Base-by-base conservation (phyloP, 768 basidiomycete species). In the Lactarius vividus region DNA sequence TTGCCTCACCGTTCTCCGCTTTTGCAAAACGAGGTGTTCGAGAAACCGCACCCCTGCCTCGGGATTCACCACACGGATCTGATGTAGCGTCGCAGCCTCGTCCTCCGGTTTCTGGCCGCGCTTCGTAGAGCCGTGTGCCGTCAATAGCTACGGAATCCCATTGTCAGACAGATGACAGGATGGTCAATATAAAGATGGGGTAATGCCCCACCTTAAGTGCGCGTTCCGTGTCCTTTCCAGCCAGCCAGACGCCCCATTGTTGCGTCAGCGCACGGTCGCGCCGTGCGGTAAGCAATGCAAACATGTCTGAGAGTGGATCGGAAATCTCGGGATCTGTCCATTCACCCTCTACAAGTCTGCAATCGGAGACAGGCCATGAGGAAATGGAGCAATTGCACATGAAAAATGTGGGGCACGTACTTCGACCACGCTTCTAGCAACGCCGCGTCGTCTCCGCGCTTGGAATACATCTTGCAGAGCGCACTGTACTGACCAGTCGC, bases 171-270 rank as follows among this genome's bases (percentile, higher is more conserved):
- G 44, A n/a, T 46, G 44, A n/a, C 44, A n/a, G 44, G 10, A 23
- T 23, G 11, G 9, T 39, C 37, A 16, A 39, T 39, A 39, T 39
- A 5, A 39, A 37, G 6, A 16, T 44, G 42, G 42, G 44, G 44
- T 55, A 54, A 8, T 26, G 46, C 71, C 73, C 56, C 67, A 91
- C 93, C 79, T 86, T 85, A 29, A 97, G 75, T 4, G 88, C 93
- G 53, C 82, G 84, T 29, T 89, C 86, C 0, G 85, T 78, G 75
- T 92, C 86, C 42, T 82, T 82, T 69, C 82, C 84, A 2, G 87
- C 82, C 26, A 97, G 76, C 94, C 95, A 96, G 9, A 92, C 76
- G 3, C 85, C 89, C 87, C 94, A 95, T 59, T 83, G 81, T 67
- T 89, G 86, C 4, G 86, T 84, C 60, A 94, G 72, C 3, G 77